Percentiles rank a stretch among this genome's conserved stretches.
Conservation (phyloP, 1,139 yeast species). For the Blastobotrys illinoisensis region DNA sequence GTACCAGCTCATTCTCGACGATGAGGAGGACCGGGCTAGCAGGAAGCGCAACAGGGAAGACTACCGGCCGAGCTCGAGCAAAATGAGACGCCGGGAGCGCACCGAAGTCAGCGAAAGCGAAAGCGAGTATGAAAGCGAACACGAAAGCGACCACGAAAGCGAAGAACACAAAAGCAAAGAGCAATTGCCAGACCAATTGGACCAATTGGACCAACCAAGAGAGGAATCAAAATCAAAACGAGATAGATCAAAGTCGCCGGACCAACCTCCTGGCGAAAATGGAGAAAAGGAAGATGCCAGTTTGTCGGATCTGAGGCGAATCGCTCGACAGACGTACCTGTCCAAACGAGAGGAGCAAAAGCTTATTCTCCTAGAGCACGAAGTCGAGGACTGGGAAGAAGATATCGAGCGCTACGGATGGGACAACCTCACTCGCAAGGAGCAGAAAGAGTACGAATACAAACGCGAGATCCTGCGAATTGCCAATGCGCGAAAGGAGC, state of each 20-base stretch:
- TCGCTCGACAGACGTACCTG: constrained; percentile 47
- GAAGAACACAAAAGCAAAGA: constrained; percentile 10
- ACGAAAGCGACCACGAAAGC: constrained; percentile 8
- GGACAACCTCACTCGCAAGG: constrained; percentile 43
- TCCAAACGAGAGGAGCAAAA: constrained; percentile 45
- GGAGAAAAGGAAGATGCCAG: constrained; percentile 3
- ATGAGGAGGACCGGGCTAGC: constrained; percentile 4
- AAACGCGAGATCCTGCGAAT: constrained; percentile 44
- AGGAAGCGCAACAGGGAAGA: constrained; percentile 1
- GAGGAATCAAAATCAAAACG: no score
- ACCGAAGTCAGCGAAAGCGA: constrained; percentile 9
- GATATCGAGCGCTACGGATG: constrained; percentile 46
- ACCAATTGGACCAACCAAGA: no score
- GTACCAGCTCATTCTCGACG: constrained; percentile 19
- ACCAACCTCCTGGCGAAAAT: constrained; percentile 5
- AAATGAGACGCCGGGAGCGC: constrained; percentile 1
- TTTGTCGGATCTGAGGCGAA: constrained; percentile 35
- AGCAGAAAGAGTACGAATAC: constrained; percentile 47
- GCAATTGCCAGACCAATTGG: constrained; percentile 3
- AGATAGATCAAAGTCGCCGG: no score
- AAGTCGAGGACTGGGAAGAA: constrained; percentile 44
- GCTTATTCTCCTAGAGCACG: constrained; percentile 41
- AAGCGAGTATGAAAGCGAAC: constrained; percentile 11
- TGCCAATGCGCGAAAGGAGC: constrained; percentile 39
- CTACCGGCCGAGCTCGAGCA: not conserved